Evolutionary conservation across 495 filamentous ascomycete genomes (phyloP), one percentile per base, ranked within the genome.

Genomic region (Lentithecium fluviatile): DNA sequence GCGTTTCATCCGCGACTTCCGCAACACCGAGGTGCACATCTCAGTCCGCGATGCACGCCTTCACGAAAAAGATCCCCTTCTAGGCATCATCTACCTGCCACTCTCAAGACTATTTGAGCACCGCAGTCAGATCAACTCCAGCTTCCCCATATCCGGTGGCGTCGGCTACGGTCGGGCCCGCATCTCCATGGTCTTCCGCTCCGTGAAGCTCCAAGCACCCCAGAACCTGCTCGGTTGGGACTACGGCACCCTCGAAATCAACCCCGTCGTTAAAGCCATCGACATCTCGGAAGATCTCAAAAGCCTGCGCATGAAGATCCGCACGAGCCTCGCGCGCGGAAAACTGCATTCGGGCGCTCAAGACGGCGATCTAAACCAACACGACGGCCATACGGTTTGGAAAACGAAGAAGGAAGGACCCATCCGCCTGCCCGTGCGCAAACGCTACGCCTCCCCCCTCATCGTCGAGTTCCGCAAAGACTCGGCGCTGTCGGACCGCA

Each of bases 111-210:
- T 88, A 1, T 80, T 89, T 46, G 71, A 76, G 24, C 69, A 82
- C 0, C 74, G 77, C 1, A 83, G 81, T 26, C 85, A 88, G 59
- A 70, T 86, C 17, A 80, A 83, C 61, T 78, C 77, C n/a, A 80
- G 72, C 45, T 89, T 81, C 61, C 87, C 87, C 0, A 66, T 85
- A 6, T 58, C 69, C 13, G 75, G 75, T 8, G 87, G 87, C 0
- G 81, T 89, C n/a, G 87, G 87, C 12, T 88, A 83, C 60, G 87
- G 87, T 0, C 80, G 83, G 26, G 76, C 77, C 13, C 77, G 85
- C 11, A 77, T 90, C 52, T 88, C 84, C 23, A 74, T 89, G 71
- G 78, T 89, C 1, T 90, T 88, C 75, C 78, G 87, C 32, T 87
- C 85, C 43, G 77, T 88, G 20, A 77, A 86, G 52, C 61, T 86